Evolutionary conservation across 2,329 filamentous ascomycete species (phyloP), one percentile per base, ranked within the genome.

Genomic region (Paecilomyces formosus): DNA sequence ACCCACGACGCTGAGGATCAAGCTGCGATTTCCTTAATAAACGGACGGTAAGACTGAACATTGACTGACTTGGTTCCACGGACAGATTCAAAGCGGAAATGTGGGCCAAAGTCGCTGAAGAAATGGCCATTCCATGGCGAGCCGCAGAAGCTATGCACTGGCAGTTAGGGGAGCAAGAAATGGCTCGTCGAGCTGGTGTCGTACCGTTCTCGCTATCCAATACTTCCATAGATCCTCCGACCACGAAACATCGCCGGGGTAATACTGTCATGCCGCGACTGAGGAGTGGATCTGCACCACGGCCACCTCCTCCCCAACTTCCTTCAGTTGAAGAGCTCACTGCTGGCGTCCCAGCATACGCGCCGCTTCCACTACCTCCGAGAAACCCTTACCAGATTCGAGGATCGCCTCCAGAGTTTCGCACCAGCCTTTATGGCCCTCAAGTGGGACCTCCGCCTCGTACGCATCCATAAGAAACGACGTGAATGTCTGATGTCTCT

Each of bases 81-180:
- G 24, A 58, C 71, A 97, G 93, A 74, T 96, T 97, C 80, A 97
- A 97, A 76, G 86, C 90, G 63, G 92, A 97, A 71, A 97, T 97
- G 91, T 99, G 93, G 93, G 87, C 90, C 60, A 94, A 93, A 69
- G 89, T 97, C 22, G 92, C 92, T 50, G 91, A 94, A 72, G 93
- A 97, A 75, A 93, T 99, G 87, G 87, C 87, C 30, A 88, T 97
- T 58, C 94, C 93, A 35, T 97, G 93, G 93, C 85, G 94, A 68
- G 92, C 94, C 18, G 93, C 90, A 54, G 93, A 99, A 76, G 92
- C 91, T 3, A 97, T 97, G 92, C 94, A 97, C 76, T 99, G 94
- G 93, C 89, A 96, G 70, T 81, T 99, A 57, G 93, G 93, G 62
- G 91, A 96, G 72, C 81, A 87, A 66, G 94, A 97, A 67, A 97